Conservation (phyloP, 2,329 filamentous ascomycete genomes). For the Talaromyces sp. region DNA sequence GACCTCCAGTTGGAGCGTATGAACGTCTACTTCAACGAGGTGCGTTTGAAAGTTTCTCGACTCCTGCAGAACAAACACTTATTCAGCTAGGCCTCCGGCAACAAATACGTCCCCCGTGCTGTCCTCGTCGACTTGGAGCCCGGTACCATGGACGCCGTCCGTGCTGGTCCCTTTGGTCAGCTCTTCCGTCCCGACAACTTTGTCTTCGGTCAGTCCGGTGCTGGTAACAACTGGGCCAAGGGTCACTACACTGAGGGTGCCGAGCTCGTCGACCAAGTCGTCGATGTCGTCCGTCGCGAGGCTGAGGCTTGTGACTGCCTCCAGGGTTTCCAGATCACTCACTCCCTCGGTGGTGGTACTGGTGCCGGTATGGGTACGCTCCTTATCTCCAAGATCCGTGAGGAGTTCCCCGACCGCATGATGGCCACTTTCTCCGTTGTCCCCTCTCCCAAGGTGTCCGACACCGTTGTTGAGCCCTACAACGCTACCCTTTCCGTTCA, state of each 20-base stretch:
- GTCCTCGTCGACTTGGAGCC: conserved; percentile 99
- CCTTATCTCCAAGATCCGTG: conserved; percentile 99
- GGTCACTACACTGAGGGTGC: conserved; percentile 99
- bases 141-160: conserved; percentile 99
- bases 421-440: conserved; percentile 99
- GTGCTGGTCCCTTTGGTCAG: conserved; percentile 95
- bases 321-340: conserved; percentile 99
- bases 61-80: conserved; percentile 1
- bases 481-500: conserved; percentile 98
- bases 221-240: conserved; percentile 99
- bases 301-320: conserved; percentile 99
- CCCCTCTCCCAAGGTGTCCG: conserved; percentile 97
- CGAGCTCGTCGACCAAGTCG: conserved; percentile 95
- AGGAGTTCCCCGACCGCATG: conserved; percentile 99
- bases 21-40: conserved; percentile 99
- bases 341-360: conserved; percentile 99
- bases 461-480: conserved; percentile 99
- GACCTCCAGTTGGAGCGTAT: conserved; percentile 99
- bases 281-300: conserved; percentile 98
- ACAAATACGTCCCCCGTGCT: conserved; percentile 99
- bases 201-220: conserved; percentile 98
- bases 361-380: conserved; percentile 99
- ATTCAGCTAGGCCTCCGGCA: conserved; percentile 72
- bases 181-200: conserved; percentile 99
- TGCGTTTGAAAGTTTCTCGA: conserved; percentile 36